Evolutionary conservation across 176 grass and related monocot species (phyloP).

Genomic region (Oryza meyeriana): DNA sequence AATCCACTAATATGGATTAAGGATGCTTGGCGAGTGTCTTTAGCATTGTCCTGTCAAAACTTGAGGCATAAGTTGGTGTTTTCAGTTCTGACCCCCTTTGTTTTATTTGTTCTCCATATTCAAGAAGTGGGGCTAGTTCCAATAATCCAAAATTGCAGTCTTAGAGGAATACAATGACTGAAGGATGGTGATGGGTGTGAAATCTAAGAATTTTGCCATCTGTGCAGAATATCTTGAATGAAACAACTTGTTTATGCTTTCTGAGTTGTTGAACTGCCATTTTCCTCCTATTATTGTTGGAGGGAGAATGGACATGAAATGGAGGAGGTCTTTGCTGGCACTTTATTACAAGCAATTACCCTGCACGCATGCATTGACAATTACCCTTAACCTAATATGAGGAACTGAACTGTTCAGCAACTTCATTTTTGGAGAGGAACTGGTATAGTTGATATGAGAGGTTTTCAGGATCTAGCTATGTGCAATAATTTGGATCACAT

Average conservation of each 20-base stretch:
- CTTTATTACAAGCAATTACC: not conserved
- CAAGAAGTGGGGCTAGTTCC: not conserved
- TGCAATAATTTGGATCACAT: not conserved
- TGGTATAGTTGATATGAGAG: not conserved
- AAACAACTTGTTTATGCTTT: conserved; percentile 1
- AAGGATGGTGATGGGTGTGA: not conserved
- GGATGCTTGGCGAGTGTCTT: not conserved
- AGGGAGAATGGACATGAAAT: not conserved
- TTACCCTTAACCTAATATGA: not conserved
- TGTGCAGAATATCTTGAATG: not conserved
- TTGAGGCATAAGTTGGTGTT: not conserved
- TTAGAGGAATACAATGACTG: not conserved
- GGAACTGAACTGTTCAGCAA: not conserved
- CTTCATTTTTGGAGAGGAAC: not conserved
- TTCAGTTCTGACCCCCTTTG: not conserved
- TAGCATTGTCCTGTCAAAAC: not conserved
- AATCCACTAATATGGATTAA: not conserved
- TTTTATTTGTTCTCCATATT: not conserved
- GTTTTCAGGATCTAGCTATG: not conserved
- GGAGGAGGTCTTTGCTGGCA: not conserved
- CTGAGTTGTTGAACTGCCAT: not conserved
- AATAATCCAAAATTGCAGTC: not conserved
- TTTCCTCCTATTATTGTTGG: not conserved
- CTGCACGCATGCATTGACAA: not conserved
- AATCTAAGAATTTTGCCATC: not conserved